These are phyloP conservation scores for Bimuria novae-zelandiae DNA, from an alignment of 2,329 filamentous ascomycete genomes.

Conservation along the genomic window DNA sequence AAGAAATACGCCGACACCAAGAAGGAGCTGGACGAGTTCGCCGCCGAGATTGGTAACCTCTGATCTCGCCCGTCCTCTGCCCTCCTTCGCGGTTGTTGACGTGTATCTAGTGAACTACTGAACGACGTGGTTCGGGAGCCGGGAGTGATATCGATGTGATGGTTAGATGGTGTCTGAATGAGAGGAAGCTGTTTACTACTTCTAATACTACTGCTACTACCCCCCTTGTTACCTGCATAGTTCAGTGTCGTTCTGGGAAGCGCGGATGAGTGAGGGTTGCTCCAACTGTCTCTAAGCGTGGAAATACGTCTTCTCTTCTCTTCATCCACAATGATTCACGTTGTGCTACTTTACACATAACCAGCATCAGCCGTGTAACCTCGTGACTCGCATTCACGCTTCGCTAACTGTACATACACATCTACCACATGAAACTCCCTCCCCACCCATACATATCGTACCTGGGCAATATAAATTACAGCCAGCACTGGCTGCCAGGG, in stretches of 20 bases:
- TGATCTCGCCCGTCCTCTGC: constrained; percentile 54
- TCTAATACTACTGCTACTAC: too few species aligned
- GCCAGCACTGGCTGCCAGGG: too few species aligned
- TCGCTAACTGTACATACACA: neutral
- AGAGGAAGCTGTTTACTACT: constrained; percentile 24
- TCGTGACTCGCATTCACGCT: too few species aligned
- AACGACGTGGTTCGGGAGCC: constrained; percentile 17
- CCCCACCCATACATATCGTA: too few species aligned
- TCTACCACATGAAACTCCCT: neutral
- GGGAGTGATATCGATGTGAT: constrained; percentile 7
- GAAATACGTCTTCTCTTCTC: constrained; percentile 29
- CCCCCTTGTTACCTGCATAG: constrained; percentile 32
- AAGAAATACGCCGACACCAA: constrained; percentile 83
- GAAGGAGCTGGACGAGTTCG: constrained; percentile 91
- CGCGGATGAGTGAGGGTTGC: constrained; percentile 28
- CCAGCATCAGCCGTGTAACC: too few species aligned
- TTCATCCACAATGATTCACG: neutral
- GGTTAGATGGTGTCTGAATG: constrained; percentile 5
- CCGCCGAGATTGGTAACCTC: constrained; percentile 90
- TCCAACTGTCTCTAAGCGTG: constrained; percentile 38
- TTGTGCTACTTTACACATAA: too few species aligned
- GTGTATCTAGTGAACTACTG: constrained; percentile 28
- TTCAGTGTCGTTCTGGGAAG: constrained; percentile 18
- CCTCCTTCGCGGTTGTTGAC: constrained; percentile 40
- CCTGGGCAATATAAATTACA: too few species aligned